These are phyloP conservation scores for Allantophomopsis lycopodina DNA, from an alignment of 2,329 filamentous ascomycete genomes.

Conservation along the genomic window DNA sequence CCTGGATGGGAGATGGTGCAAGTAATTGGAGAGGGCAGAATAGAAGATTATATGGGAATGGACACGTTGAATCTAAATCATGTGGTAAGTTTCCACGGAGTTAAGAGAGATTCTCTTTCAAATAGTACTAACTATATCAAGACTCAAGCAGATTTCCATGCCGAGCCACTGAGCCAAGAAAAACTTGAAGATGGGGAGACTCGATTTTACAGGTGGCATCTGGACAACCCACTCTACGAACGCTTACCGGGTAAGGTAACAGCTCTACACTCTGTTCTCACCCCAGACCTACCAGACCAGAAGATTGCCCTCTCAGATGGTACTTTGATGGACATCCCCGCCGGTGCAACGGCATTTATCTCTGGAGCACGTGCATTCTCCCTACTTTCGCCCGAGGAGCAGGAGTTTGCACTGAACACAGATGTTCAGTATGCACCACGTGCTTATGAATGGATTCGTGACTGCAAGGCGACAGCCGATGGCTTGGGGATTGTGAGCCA, in stretches of 20 bases:
- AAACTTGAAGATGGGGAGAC: slow-evolving; percentile 11
- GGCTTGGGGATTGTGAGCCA: slow-evolving; percentile 12
- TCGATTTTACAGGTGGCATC: slow-evolving; percentile 17
- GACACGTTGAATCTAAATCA: slow-evolving; percentile 1
- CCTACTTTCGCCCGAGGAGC: slow-evolving; percentile 12
- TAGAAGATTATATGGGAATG: slow-evolving; percentile 4
- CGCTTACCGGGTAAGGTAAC: slow-evolving; percentile 15
- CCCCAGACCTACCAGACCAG: slow-evolving; percentile 12
- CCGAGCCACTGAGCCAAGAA: slow-evolving; percentile 3
- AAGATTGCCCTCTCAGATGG: slow-evolving; percentile 11
- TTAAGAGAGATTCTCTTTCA: neutral
- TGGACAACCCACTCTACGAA: slow-evolving; percentile 17
- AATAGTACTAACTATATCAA: neutral
- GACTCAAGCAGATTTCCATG: slow-evolving; percentile 5
- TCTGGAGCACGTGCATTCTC: slow-evolving; percentile 13
- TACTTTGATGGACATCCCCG: slow-evolving; percentile 7
- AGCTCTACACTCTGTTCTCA: slow-evolving; percentile 9
- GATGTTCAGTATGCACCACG: slow-evolving; percentile 15
- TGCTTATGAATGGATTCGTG: slow-evolving; percentile 16
- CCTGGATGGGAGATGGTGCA: slow-evolving; percentile 1
- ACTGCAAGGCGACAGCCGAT: slow-evolving; percentile 17
- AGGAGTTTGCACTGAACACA: slow-evolving; percentile 14
- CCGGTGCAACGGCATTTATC: slow-evolving; percentile 14
- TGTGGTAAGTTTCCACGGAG: neutral
- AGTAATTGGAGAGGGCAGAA: slow-evolving; percentile 5